phyloP scores from a whole-genome alignment of 2,329 filamentous ascomycete genomes.

The Dothistroma pini region DNA sequence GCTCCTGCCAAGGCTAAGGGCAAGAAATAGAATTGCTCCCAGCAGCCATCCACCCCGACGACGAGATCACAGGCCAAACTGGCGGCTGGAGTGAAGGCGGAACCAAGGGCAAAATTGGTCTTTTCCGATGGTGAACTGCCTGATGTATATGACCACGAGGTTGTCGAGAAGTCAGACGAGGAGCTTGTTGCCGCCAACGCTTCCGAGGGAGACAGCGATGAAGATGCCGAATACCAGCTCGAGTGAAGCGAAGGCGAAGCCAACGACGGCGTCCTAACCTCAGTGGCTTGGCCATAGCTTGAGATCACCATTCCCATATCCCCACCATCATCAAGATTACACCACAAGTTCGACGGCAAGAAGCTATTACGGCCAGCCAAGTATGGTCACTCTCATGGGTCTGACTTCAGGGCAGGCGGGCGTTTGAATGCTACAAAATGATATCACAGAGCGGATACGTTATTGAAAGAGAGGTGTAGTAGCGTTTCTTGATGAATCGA shows the following conservation, averaged over 20 bases:
- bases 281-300: neutral
- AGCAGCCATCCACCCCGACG: neutral
- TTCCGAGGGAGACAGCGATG: neutral
- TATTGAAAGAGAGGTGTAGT: neutral
- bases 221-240: neutral
- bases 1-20: constrained; percentile 23
- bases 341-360: neutral
- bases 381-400: neutral
- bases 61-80: neutral
- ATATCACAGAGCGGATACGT: neutral
- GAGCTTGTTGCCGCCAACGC: neutral
- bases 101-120: neutral
- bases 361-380: neutral
- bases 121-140: neutral
- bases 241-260: neutral
- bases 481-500: neutral
- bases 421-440: neutral
- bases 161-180: neutral
- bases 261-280: neutral
- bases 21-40: neutral
- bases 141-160: neutral
- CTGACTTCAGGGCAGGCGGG: neutral
- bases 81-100: neutral
- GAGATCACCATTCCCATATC: neutral
- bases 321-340: neutral